Evolutionary conservation across 805 yeast species (phyloP).

Genomic region (Cyberlindnera subsufficiens): DNA sequence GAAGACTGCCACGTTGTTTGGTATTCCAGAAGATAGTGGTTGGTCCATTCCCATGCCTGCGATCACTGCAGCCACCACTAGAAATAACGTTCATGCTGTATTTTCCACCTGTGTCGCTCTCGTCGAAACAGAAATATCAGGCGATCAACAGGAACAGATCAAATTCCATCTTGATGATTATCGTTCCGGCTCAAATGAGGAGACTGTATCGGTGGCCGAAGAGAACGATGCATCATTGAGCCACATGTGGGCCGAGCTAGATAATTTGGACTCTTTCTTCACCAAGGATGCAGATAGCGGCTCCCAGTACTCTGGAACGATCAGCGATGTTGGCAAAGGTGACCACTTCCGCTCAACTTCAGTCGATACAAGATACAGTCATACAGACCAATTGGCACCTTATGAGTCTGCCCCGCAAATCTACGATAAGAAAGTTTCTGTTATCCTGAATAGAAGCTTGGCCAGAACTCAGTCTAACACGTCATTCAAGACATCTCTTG

Average conservation of each 20-base stretch:
- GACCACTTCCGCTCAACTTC: conserved; percentile 39
- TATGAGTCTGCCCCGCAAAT: conserved; percentile 71
- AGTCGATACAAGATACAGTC: conserved; percentile 55
- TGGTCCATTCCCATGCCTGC: conserved; percentile 98
- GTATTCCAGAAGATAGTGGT: conserved; percentile 91
- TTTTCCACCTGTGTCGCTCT: conserved; percentile 68
- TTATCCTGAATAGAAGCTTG: conserved; percentile 65
- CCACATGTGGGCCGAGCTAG: conserved; percentile 89
- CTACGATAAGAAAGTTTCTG: conserved; percentile 73
- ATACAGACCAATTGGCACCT: conserved; percentile 40
- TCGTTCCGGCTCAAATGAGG: conserved; percentile 30
- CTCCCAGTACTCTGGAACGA: conserved; percentile 19
- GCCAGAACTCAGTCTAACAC: conserved; percentile 71
- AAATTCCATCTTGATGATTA: conserved; percentile 58
- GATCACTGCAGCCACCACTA: conserved; percentile 77
- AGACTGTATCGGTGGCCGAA: conserved; percentile 46
- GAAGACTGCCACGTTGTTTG: conserved; percentile 83
- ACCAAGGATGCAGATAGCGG: conserved; percentile 48
- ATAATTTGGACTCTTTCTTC: conserved; percentile 83
- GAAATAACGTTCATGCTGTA: conserved; percentile 93
- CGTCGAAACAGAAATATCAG: conserved; percentile 24
- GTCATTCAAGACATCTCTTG: conserved; percentile 71
- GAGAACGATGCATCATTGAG: conserved; percentile 72
- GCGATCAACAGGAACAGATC: conserved; percentile 28
- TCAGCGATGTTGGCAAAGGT: conserved; percentile 21